These are phyloP conservation scores for Lichtheimia hyalospora DNA, from an alignment of 371 early-diverging fungal species.

Conservation along the genomic window DNA sequence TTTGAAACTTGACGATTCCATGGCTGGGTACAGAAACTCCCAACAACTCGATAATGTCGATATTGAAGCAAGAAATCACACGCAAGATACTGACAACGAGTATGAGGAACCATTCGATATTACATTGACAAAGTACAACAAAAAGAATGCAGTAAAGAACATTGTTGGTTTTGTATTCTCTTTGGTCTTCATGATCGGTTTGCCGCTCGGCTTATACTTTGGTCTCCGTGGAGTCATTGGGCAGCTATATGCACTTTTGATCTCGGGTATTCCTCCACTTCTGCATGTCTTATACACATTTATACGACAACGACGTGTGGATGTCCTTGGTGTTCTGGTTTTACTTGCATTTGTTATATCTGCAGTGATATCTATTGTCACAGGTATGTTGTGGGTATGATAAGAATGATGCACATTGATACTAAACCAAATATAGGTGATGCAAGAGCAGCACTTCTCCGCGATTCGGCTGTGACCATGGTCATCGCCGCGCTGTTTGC, in stretches of 20 bases:
- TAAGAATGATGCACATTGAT: not conserved
- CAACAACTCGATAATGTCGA: too few relatives aligned
- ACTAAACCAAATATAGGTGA: constrained; percentile 20
- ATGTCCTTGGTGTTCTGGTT: constrained; percentile 38
- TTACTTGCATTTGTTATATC: constrained; percentile 39
- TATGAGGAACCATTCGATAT: not conserved
- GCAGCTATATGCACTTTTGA: constrained; percentile 31
- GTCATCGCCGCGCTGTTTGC: constrained; percentile 40
- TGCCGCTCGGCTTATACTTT: constrained; percentile 40
- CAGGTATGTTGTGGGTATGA: constrained; percentile 17
- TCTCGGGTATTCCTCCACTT: constrained; percentile 52
- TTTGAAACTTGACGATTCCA: too few relatives aligned
- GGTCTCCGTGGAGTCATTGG: constrained; percentile 24
- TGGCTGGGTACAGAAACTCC: too few relatives aligned
- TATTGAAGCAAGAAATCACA: too few relatives aligned
- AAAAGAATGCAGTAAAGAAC: not conserved
- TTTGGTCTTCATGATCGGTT: constrained; percentile 23
- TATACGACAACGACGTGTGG: constrained; percentile 22
- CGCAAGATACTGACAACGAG: not conserved
- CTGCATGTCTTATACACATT: constrained; percentile 25
- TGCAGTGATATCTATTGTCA: constrained; percentile 39
- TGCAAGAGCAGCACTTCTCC: constrained; percentile 36
- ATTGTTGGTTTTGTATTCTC: constrained; percentile 1
- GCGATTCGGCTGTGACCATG: constrained; percentile 43
- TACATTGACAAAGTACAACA: not conserved